Base-by-base conservation (phyloP, 2,329 filamentous ascomycete species). In the Aspergillus hortae region DNA sequence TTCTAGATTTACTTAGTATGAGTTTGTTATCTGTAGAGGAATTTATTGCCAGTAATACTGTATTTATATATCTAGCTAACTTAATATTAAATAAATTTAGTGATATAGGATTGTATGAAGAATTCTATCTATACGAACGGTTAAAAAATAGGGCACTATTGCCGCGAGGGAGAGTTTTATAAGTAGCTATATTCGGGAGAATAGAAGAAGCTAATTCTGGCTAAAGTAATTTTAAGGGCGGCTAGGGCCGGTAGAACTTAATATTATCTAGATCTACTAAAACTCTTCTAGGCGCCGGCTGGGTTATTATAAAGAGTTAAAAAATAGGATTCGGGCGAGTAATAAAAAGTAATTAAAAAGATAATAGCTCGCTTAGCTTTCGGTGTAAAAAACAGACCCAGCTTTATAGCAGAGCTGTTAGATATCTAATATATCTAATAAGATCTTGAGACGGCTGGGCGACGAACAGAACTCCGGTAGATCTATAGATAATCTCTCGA, bases 321-420 rank as follows among this genome's bases (percentile, higher is more conserved):
- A 43, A n/a, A n/a, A n/a, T 27, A 44, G 48, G 40, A 44, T 30
- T 43, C 40, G 48, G 48, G 38, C 33, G 46, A 49, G 33, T 35
- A 41, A 38, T 27, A 35, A 21, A 35, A 49, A 49, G 35, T n/a
- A 17, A 43, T 42, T 41, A 48, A 41, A 49, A 21, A 49, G 46
- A 49, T 11, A 49, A 49, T 49, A 35, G 36, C 46, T 49, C 21
- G 35, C 46, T 41, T 35, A 42, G 46, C 46, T 49, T 49, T 49
- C 46, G 33, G 36, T 14, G 46, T 17, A 42, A 40, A 49, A n/a
- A 49, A n/a, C 17, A 49, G 30, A 35, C 7, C 46, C 46, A 49
- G 46, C 46, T 49, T 49, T 49, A 49, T 49, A 49, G 46, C 46
- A 42, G 17, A 49, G 46, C 46, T 15, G 46, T 49, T 49, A n/a